These are phyloP conservation scores for Ophiostoma quercus DNA, from an alignment of 2,329 filamentous ascomycete genomes.

Conservation along the genomic window DNA sequence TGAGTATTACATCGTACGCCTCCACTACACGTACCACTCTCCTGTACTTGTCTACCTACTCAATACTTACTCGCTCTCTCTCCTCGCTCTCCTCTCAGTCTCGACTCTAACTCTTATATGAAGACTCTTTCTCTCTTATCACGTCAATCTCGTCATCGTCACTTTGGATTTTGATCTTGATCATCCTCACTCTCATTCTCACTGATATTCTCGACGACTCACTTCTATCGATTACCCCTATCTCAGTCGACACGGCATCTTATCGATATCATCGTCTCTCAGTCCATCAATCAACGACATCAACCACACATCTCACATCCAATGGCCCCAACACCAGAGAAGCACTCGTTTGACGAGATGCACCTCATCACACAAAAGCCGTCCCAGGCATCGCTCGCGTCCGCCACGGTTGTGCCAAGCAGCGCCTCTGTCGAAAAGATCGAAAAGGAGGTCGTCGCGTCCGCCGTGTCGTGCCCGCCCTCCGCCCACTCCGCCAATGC, in stretches of 20 bases:
- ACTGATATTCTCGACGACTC: too few species aligned
- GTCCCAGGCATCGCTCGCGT: constrained; percentile 30
- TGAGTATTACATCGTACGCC: too few species aligned
- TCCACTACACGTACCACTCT: not conserved
- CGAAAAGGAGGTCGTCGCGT: constrained; percentile 22
- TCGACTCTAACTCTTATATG: not conserved
- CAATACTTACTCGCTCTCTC: not conserved
- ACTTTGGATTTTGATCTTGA: too few species aligned
- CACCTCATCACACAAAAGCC: constrained; percentile 26
- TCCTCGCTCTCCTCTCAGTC: not conserved
- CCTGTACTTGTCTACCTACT: not conserved
- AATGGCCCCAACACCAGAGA: constrained; percentile 14
- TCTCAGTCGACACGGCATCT: too few species aligned
- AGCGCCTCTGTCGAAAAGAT: constrained; percentile 23
- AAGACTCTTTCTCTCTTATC: too few species aligned
- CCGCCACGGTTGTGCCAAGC: constrained; percentile 28
- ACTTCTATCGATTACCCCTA: too few species aligned
- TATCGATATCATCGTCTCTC: too few species aligned
- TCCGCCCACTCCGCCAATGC: constrained; percentile 34
- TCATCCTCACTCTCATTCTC: too few species aligned
- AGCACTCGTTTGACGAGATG: constrained; percentile 17
- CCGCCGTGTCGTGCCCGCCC: constrained; percentile 42
- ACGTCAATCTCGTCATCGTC: too few species aligned
- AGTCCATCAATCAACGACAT: not conserved
- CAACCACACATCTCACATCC: not conserved